Evolutionary conservation across 2,329 filamentous ascomycete genomes (phyloP), one percentile per base, ranked within the genome.

Genomic region (Botryotinia calthae): DNA sequence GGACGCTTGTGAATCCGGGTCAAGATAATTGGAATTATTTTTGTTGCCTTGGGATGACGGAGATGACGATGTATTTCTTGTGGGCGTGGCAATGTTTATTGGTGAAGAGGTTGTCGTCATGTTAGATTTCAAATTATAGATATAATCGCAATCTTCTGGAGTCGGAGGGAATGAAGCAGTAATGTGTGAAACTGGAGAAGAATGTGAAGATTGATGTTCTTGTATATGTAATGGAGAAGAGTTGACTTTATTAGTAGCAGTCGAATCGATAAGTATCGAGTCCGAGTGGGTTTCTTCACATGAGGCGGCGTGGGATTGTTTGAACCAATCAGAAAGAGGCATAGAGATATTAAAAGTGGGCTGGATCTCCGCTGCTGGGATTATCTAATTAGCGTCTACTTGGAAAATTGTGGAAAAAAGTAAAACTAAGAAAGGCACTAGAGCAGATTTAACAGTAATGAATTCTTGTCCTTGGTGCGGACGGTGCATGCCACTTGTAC

Each of bases 11-110:
- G 76, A 76, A 72, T 80, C 79, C 63, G 74, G 71, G 72, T 80
- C 77, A 76, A 74, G 76, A 71, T 77, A 74, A 58, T 78, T 75
- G 68, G 72, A 67, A 58, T 73, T 70, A 68, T 77, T 76, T 42
- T 68, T 40, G 44, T 77, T 74, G 68, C 77, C 79, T 74, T 80
- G 79, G 81, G 83, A 83, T 72, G 81, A 84, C 77, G 79, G 79
- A 51, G 78, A 82, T 37, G 80, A 81, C 22, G 79, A 81, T 34
- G 79, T 51, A 72, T 79, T 81, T 77, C 80, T 73, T 9, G 79
- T 77, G 28, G 79, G 77, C 46, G 78, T 79, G 67, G 78, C 79
- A 73, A 81, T 81, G 71, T 81, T 75, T 70, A 81, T 81, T 42
- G 80, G 80, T 58, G 70, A 72, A 69, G 79, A 79, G 70, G 80